These are phyloP conservation scores for Plantago elongata DNA, from an alignment of 257 asterid species.

Conservation along the genomic window DNA sequence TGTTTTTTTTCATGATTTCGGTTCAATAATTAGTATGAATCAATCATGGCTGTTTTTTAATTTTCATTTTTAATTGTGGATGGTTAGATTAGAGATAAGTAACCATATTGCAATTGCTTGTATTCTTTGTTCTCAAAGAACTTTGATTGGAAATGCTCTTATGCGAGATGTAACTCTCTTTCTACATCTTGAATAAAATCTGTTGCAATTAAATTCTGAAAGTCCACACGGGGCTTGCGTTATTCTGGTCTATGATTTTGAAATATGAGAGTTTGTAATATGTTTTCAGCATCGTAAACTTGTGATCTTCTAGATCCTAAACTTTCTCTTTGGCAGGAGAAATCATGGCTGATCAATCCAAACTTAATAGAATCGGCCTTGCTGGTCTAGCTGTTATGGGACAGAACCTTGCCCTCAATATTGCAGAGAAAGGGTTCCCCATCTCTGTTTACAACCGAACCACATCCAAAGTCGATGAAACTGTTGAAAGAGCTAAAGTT, in stretches of 20 bases:
- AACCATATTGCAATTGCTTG: not conserved
- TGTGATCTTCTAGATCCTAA: not conserved
- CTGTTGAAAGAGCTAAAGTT: slow-evolving; percentile 16
- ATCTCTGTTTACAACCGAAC: slow-evolving; percentile 25
- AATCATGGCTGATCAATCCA: slow-evolving; percentile 21
- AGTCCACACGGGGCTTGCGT: not conserved
- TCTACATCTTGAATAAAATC: not conserved
- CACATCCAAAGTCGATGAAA: slow-evolving; percentile 21
- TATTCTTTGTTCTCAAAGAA: not conserved
- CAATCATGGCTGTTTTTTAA: not conserved
- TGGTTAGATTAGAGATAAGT: not conserved
- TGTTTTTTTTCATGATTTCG: not conserved
- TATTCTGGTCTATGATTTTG: slow-evolving; percentile 4
- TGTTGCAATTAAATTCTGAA: not conserved
- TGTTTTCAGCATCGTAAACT: not conserved
- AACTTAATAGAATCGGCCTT: slow-evolving; percentile 22
- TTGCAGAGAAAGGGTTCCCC: slow-evolving; percentile 23
- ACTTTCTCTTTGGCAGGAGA: slow-evolving; percentile 10
- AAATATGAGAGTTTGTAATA: not conserved
- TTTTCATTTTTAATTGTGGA: not conserved
- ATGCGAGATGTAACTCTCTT: not conserved
- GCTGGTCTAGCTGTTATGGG: slow-evolving; percentile 27
- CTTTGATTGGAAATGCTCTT: too few relatives aligned
- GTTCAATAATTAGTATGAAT: not conserved
- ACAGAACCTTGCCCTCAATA: slow-evolving; percentile 23